Percentiles rank a stretch among this genome's conserved stretches.
phyloP scores from a whole-genome alignment of 306 rosid genomes.

The Quillaja saponaria region DNA sequence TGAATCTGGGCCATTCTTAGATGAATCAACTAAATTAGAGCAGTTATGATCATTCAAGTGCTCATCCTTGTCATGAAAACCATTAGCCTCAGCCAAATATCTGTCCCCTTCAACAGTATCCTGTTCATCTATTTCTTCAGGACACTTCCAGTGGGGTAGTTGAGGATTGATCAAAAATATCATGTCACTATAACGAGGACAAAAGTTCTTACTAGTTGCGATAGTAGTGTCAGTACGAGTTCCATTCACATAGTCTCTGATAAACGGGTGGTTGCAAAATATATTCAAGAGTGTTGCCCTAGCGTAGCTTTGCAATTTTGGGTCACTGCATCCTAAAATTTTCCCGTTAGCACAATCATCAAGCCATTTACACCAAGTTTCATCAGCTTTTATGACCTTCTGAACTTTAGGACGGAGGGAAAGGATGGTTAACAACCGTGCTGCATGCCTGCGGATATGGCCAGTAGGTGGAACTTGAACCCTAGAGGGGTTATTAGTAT shows the following conservation, averaged over 20 bases:
- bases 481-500: constrained; percentile 59
- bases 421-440: constrained; percentile 83
- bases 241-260: constrained; percentile 41
- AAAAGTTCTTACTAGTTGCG: constrained; percentile 39
- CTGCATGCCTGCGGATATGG: constrained; percentile 92
- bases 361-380: constrained; percentile 82
- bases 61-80: constrained; percentile 37
- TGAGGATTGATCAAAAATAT: constrained; percentile 82
- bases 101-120: constrained; percentile 35
- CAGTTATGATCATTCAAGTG: constrained; percentile 36
- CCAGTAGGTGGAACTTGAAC: constrained; percentile 92
- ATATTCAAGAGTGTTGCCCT: constrained; percentile 74
- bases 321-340: constrained; percentile 88
- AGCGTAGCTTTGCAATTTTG: constrained; percentile 82
- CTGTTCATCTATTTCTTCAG: constrained; percentile 38
- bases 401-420: constrained; percentile 75
- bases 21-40: constrained; percentile 41
- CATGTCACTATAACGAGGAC: constrained; percentile 79
- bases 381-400: constrained; percentile 63
- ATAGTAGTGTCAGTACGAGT: constrained; percentile 38
- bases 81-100: constrained; percentile 34
- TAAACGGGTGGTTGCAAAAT: constrained; percentile 48
- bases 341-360: constrained; percentile 86
- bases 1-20: constrained; percentile 31
- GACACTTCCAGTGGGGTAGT: constrained; percentile 81